Base-by-base conservation (phyloP, 2,329 filamentous ascomycete species). In the Gremmenia infestans region DNA sequence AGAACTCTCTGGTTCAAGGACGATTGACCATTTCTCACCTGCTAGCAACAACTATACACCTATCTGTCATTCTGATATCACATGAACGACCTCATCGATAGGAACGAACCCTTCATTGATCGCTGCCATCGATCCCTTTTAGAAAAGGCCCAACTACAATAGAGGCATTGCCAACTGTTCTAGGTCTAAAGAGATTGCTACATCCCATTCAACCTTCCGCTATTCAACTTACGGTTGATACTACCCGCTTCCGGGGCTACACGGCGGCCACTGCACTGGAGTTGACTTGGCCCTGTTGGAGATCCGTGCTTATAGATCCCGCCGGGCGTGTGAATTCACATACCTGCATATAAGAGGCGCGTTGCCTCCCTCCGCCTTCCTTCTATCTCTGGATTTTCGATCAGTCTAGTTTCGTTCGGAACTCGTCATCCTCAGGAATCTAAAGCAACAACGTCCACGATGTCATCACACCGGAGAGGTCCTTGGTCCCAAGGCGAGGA, bases 401-500 rank as follows among this genome's bases (percentile, higher is more conserved):
- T 48, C 11, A 2, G 28, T 32, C 45, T 23, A 15, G 23, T 48
- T 15, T 48, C 23, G 23, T 42, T 23, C 19, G 17, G 28, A 14
- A 50, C 11, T 25, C 37, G 36, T 23, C 36, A 9, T 36, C 15
- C 22, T n/a, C 7, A 42, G 48, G 12, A 40, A 17, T 5, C 36
- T 28, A 25, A 48, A 17, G 2, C 19, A 17, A 40, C 48, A 40
- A 19, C 11, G 2, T 19, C 17, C 39, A 35, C 32, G 48, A 70
- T 70, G 67, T 55, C 67, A 40, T 67, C 67, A 52, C 84, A 87
- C 69, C 83, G 86, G 70, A 83, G 89, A 74, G 91, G 91, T 56
- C 90, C 91, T 56, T 96, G 91, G 91, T 88, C 89, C 60, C 84
- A 86, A 65, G 78, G 80, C 51, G 91, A 96, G 73, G 91, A 95